Evolutionary conservation across 1,284 basidiomycete species (phyloP), one percentile per base, ranked within the genome.

Genomic region (Cutaneotrichosporon sp.): DNA sequence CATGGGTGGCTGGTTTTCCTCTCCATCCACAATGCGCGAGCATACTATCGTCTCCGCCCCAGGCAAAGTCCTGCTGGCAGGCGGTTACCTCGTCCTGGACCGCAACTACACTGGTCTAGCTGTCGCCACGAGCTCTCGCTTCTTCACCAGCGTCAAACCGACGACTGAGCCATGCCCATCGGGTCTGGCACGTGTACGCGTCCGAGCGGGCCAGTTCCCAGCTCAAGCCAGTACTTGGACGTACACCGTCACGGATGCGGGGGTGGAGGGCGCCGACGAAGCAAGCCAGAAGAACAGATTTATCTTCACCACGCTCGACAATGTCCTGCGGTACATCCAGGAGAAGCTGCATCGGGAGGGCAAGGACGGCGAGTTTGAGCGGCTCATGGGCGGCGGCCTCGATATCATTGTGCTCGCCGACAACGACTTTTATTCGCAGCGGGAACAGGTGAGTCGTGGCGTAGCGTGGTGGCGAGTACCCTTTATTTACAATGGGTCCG

Each of bases 401-500:
- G 81, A 88, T 64, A 82, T 97, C 57, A 82, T 82, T 27, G 88
- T 97, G 52, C 82, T 86, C 19, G 96, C 90, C 5, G 90, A 92
- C 74, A 98, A 98, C 67, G 96, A 97, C 73, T 98, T 97, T 66
- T 98, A 98, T 76, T 96, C 92, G 3, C 94, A 98, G 68, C 80
- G 86, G 52, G 83, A 84, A 51, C 85, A 89, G 80, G 90, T 88
- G 57, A 58, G 79, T 29, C 27, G 27, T n/a, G n/a, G n/a, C n/a
- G n/a, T n/a, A n/a, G n/a, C n/a, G n/a, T n/a, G n/a, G n/a, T n/a
- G n/a, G n/a, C n/a, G n/a, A n/a, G n/a, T n/a, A n/a, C n/a, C 12
- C 29, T 31, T 31, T 31, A 14, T 31, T 31, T 31, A 31, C 29
- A 31, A 31, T n/a, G n/a, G n/a, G n/a, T n/a, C n/a, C n/a, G n/a